Base-by-base conservation (phyloP, 2,329 filamentous ascomycete species). In the Pochonia chlamydosporia region DNA sequence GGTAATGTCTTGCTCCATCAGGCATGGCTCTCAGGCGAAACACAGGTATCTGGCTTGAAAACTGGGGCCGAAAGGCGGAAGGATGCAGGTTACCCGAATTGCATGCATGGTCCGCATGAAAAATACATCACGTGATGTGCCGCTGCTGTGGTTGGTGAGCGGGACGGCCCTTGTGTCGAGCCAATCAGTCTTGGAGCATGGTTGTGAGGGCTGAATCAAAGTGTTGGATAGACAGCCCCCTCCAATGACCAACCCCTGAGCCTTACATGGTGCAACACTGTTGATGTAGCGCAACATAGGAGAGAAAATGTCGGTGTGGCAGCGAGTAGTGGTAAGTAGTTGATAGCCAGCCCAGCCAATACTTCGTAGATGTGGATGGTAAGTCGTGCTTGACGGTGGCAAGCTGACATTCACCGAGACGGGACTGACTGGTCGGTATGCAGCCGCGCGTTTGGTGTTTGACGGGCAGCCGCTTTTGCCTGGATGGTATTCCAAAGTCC, bases 21-120 rank as follows among this genome's bases (percentile, higher is more conserved):
- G 35, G 47, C 24, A 37, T 41, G 16, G 37, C 24, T 16, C n/a
- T 40, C 23, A 13, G 31, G 13, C 24, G 33, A 20, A 40, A 14
- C 36, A 24, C 13, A 8, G 13, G n/a, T n/a, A 21, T 30, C 40
- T 39, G 25, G 37, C 40, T 40, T 47, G 48, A 62, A 62, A 63
- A 58, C 44, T 54, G 59, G 62, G 56, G 50, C 58, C 48, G 40
- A 51, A 46, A 44, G 53, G 58, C 60, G 61, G 62, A 64, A 50
- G 57, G 51, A 59, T 64, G 63, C 62, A 64, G 53, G 42, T 58
- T 60, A 57, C 54, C 60, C 56, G 54, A 47, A 21, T 56, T 57
- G 54, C 59, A 61, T 57, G 62, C 57, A 54, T 60, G 46, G 54
- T 55, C 59, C 62, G 63, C 63, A 68, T 68, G 56, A 59, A 55